phyloP scores from a whole-genome alignment of 192 early-diverging fungal species.

The Podila epigama region DNA sequence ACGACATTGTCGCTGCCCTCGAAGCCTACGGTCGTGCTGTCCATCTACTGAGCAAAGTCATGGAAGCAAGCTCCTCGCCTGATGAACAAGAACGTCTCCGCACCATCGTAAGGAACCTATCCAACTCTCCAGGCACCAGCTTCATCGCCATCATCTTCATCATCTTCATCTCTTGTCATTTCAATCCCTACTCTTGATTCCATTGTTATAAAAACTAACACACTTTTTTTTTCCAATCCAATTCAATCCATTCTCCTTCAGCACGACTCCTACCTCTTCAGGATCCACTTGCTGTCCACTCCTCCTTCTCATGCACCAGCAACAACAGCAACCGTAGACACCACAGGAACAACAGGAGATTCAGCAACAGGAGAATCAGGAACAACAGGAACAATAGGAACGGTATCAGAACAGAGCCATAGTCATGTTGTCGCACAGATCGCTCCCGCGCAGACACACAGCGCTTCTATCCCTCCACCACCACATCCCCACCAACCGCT shows the following conservation, averaged over 20 bases:
- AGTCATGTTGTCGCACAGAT: too few relatives aligned
- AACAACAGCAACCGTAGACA: background rate
- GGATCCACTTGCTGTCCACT: conserved; percentile 37
- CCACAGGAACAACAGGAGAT: background rate
- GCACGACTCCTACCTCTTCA: conserved; percentile 45
- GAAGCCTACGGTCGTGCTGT: conserved; percentile 33
- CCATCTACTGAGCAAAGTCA: conserved; percentile 30
- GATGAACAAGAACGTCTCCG: conserved; percentile 40
- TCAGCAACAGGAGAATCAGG: too few relatives aligned
- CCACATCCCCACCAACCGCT: conserved; percentile 26
- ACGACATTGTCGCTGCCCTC: conserved; percentile 29
- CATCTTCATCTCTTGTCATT: background rate
- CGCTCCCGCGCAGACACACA: background rate
- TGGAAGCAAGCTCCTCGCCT: conserved; percentile 35
- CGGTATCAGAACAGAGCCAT: too few relatives aligned
- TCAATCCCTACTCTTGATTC: background rate
- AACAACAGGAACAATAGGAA: too few relatives aligned
- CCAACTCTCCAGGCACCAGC: too few relatives aligned
- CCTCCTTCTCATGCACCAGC: conserved; percentile 14
- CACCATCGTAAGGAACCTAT: conserved; percentile 46
- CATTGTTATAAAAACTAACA: background rate
- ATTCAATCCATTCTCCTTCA: background rate
- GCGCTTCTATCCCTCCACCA: conserved; percentile 2
- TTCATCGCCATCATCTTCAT: background rate
- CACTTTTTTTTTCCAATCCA: background rate